phyloP scores from a whole-genome alignment of 169 alveolate species.

The Eimeria sp. region DNA sequence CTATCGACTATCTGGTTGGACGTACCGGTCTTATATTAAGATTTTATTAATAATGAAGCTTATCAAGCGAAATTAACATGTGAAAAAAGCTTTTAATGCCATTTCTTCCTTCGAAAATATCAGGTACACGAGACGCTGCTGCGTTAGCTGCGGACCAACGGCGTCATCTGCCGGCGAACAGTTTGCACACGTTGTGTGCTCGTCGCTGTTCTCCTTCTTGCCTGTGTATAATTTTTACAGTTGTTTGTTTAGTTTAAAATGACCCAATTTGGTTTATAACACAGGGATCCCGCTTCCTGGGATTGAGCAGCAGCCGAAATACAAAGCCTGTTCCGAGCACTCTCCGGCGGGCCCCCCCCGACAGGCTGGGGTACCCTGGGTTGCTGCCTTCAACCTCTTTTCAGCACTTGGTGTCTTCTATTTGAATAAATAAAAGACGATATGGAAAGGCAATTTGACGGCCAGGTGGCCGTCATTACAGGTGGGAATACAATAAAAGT shows the following conservation, averaged over 20 bases:
- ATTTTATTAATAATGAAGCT: neutral
- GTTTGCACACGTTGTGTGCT: neutral
- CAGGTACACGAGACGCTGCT: neutral
- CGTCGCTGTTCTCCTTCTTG: neutral
- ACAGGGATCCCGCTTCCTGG: neutral
- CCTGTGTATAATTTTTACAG: neutral
- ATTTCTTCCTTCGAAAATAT: neutral
- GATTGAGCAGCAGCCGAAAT: neutral
- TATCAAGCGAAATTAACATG: neutral
- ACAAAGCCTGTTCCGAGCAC: neutral
- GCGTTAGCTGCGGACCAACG: neutral
- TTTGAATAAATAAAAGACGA: neutral
- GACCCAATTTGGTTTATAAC: neutral
- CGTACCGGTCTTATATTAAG: neutral
- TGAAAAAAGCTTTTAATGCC: neutral
- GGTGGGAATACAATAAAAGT: neutral
- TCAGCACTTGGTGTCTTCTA: neutral
- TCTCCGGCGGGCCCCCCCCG: neutral
- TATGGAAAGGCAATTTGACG: slow-evolving; percentile 87
- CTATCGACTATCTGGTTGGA: neutral
- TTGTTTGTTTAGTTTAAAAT: neutral
- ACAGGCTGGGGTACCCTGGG: neutral
- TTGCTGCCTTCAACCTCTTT: neutral
- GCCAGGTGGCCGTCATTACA: slow-evolving; percentile 87
- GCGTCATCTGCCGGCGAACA: neutral